Evolutionary conservation across 2,329 filamentous ascomycete genomes (phyloP), one percentile per base, ranked within the genome.

Genomic region (Pyrenochaeta sp.): DNA sequence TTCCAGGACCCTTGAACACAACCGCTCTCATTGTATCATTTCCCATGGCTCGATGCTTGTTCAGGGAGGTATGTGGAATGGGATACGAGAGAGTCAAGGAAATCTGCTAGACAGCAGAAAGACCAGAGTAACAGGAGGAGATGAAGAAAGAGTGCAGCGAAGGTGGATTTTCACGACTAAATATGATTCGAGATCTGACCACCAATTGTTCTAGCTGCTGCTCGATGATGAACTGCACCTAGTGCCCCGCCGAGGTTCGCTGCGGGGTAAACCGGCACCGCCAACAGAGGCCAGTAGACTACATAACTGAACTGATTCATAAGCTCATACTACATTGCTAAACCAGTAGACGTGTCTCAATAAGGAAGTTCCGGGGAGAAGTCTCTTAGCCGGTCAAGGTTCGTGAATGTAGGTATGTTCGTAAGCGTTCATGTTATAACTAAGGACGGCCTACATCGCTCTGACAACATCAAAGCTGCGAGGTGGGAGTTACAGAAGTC

Each of bases 1-100:
- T 88, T 70, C 86, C 84, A 3, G 91, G 90, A 2, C 90, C 92
- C 61, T 94, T 89, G 80, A 97, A 96, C 53, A 97, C 86, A 30
- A 97, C 91, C 30, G 92, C 92, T 77, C 91, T 91, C 93, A 97
- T 97, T 0, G 86, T 72, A 25, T 64, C 62, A 44, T 65, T 61
- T 6, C 62, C 43, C 68, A 72, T 68, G 34, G 25, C 27, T 46
- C 15, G 32, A n/a, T 46, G 4, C 25, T 8, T 44, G 24, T 15
- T n/a, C 24, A 12, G 22, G 19, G 10, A 28, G 7, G 2, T 27
- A 7, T 12, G 3, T 9, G 19, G 4, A 9, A 43, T 9, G n/a
- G 22, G 40, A 43, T 25, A 27, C 5, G 9, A 43, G 5, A 24
- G 10, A 9, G 8, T 12, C 32, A 12, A 5, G 27, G 24, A 25